Base-by-base conservation (phyloP, 116 monocot species). In the Dioscorea cayenensis region DNA sequence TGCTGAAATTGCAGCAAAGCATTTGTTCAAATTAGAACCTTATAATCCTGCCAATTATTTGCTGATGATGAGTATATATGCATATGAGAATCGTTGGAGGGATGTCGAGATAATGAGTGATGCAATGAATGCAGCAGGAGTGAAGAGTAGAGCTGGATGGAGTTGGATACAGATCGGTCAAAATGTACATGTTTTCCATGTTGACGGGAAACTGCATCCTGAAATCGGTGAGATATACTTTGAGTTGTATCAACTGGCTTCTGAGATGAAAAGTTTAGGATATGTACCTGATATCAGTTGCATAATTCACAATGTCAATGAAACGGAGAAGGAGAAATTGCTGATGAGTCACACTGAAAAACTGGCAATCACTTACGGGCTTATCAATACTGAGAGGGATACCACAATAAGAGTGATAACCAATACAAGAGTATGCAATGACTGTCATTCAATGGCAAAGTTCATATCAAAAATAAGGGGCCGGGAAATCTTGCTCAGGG, bases 31-130 rank as follows among this genome's bases (percentile, higher is more conserved):
- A 29, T 29, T 85, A 27, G 87, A 87, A 68, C 83, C 87, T 16
- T 51, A 81, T n/a, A 85, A 83, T 50, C 68, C 87, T 9, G 80
- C 83, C 11, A 87, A 85, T 75, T 85, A 87, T 69, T 50, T 87
- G n/a, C 36, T 81, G 70, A 81, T 91, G 78, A 83, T 85, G 71
- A 83, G 72, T 63, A 73, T 85, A 27, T 91, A 87, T 48, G 87
- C 80, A 14, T 25, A 61, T 0, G 65, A 72, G 25, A 78, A 77
- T 17, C 61, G 74, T 68, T 83, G 81, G 87, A 83, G 79, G 7
- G 83, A 81, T 51, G 84, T 83, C 16, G 83, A 87, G 78, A 78
- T 73, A 32, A 25, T 87, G 63, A 91, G 76, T 60, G 71, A 64
- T 12, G 64, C 76, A 11, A 87, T 84, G 87, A 76, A 72, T 65